These are phyloP conservation scores for Aristolochia contorta DNA, from an alignment of 164 flowering plant species.

Conservation along the genomic window DNA sequence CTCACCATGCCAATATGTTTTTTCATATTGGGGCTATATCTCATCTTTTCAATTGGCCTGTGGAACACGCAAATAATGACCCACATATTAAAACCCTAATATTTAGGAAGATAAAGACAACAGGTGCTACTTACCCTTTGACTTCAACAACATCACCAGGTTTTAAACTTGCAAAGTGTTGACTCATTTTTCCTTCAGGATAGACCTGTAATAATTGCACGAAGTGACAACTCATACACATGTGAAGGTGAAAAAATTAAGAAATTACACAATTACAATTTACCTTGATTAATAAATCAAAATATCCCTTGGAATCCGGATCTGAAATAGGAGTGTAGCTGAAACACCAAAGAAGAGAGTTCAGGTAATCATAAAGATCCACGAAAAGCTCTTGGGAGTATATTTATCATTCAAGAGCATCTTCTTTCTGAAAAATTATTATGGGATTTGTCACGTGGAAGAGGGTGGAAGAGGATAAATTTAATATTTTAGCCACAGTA, in stretches of 20 bases:
- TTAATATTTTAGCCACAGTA: too few relatives aligned
- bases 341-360: conserved; percentile 5
- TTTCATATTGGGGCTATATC: conserved; percentile 95
- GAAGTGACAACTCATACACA: background rate
- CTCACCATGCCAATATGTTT: conserved; percentile 97
- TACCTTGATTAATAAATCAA: conserved; percentile 93
- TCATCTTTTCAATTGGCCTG: conserved; percentile 97
- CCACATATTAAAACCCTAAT: too few relatives aligned
- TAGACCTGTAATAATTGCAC: conserved; percentile 52
- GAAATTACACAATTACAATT: background rate
- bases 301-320: conserved; percentile 83
- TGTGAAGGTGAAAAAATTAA: background rate
- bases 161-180: conserved; percentile 73
- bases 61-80: background rate
- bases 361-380: background rate
- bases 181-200: conserved; percentile 99
- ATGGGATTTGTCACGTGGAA: too few relatives aligned
- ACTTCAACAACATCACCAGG: conserved; percentile 95
- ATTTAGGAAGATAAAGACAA: too few relatives aligned
- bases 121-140: conserved; percentile 58
- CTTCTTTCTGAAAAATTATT: too few relatives aligned
- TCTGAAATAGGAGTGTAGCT: conserved; percentile 99
- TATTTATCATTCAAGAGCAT: too few relatives aligned
- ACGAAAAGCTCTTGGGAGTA: background rate
- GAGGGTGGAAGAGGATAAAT: too few relatives aligned